A percentile compares a stretch with the other conserved stretches of the same genome.
phyloP scores from a whole-genome alignment of 495 filamentous ascomycete genomes.

The Parathielavia hyrcaniae region DNA sequence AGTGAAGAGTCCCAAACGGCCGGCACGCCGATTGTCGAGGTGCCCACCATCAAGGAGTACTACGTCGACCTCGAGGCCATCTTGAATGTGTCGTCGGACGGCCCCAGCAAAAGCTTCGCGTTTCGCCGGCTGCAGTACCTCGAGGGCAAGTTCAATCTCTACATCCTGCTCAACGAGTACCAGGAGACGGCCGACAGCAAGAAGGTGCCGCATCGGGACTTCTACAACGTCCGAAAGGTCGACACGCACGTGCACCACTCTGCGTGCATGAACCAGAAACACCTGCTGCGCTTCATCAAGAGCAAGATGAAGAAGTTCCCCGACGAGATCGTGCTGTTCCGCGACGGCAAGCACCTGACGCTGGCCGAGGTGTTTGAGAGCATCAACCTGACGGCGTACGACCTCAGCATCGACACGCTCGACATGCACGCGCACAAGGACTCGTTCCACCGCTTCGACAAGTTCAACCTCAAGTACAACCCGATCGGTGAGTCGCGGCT shows the following conservation, averaged over 20 bases:
- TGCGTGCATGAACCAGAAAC: constrained; percentile 99
- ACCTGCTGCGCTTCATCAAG: constrained; percentile 95
- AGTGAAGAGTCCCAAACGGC: constrained; percentile 53
- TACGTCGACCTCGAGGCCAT: constrained; percentile 92
- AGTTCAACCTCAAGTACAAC: constrained; percentile 99
- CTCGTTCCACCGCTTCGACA: constrained; percentile 97
- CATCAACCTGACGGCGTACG: constrained; percentile 94
- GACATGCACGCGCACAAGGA: constrained; percentile 99
- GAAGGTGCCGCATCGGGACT: constrained; percentile 92
- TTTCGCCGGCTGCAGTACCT: constrained; percentile 90
- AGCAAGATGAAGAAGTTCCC: constrained; percentile 98
- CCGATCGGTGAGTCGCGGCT: constrained; percentile 92
- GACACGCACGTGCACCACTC: constrained; percentile 99
- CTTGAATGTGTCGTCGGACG: constrained; percentile 79
- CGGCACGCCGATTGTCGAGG: constrained; percentile 62
- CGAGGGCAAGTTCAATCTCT: constrained; percentile 93
- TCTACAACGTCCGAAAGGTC: constrained; percentile 98
- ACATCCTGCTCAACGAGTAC: constrained; percentile 87
- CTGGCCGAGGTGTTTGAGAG: constrained; percentile 91
- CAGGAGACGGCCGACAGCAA: constrained; percentile 98
- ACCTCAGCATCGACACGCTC: constrained; percentile 94
- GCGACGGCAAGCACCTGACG: constrained; percentile 89
- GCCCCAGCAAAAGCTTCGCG: constrained; percentile 93
- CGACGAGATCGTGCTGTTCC: constrained; percentile 85
- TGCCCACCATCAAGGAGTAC: constrained; percentile 86